Evolutionary conservation across 768 basidiomycete genomes (phyloP), one percentile per base, ranked within the genome.

Genomic region (Amanita subjunquillea): DNA sequence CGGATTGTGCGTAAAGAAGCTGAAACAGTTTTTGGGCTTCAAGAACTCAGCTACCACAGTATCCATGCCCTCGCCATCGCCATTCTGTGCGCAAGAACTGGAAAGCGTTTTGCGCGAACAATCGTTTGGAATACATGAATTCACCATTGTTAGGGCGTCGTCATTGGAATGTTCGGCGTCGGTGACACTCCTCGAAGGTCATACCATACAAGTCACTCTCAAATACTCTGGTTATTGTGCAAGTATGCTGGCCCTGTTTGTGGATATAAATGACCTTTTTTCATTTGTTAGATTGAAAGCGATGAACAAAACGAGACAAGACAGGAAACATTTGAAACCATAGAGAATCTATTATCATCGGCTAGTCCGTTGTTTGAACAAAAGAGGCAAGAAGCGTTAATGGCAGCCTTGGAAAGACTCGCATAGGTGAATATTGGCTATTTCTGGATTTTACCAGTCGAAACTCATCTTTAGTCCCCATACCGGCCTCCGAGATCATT

Each of bases 151-250:
- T 20, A 59, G 66, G 43, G 62, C 69, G 0, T 70, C 73, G 2
- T 57, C 69, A 1, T 67, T 74, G 48, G 73, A 78, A 57, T 79
- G 83, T 12, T 67, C 66, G 9, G 82, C 82, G 4, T 65, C 66
- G 22, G 72, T 85, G 41, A 75, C 72, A 3, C 64, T 82, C 3
- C 66, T 85, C 9, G 85, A 87, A 59, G 83, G 79, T 9, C 65
- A 67, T 3, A 62, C 54, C 13, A 58, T 85, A 20, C 63, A 56
- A 15, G 62, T 87, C 13, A 64, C 67, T 20, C 69, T 87, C 37
- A 76, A 76, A 3, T 65, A 67, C 15, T 67, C 70, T 59, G 85
- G 85, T 3, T 87, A 80, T 60, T 73, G 67, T 62, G 84, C 83
- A 60, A 62, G 68, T 59, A 20, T 44, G 39, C 32, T 34, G 20